Conservation (phyloP, 495 filamentous ascomycete species). For the Bacidia gigantensis region DNA sequence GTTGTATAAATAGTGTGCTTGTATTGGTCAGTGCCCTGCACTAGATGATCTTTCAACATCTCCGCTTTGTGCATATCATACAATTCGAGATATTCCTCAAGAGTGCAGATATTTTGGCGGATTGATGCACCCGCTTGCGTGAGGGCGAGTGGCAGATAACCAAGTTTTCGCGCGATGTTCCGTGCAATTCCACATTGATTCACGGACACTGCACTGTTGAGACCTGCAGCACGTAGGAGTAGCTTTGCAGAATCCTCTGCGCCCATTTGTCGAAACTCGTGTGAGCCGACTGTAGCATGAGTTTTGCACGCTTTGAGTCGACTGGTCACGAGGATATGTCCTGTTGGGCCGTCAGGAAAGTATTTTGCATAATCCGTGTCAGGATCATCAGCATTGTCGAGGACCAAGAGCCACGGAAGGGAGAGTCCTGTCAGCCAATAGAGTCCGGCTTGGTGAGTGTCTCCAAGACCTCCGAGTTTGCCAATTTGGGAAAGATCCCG, state of each 20-base stretch:
- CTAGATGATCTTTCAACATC: conserved; percentile 7
- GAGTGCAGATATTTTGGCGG: conserved; percentile 18
- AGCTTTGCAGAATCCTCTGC: conserved; percentile 22
- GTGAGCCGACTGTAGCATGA: conserved; percentile 23
- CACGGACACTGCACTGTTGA: conserved; percentile 1
- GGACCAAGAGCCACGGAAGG: conserved; percentile 30
- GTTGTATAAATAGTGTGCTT: conserved; percentile 21
- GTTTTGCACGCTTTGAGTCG: conserved; percentile 23
- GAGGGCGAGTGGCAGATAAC: conserved; percentile 28
- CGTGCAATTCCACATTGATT: conserved; percentile 9
- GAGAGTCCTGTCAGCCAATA: conserved; percentile 23
- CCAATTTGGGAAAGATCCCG: conserved; percentile 21
- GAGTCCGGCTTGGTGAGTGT: conserved; percentile 18
- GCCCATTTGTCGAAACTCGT: conserved; percentile 21
- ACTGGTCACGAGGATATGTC: conserved; percentile 29
- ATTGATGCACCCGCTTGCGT: conserved; percentile 26
- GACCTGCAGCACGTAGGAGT: conserved; percentile 19
- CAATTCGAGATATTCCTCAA: conserved; percentile 22
- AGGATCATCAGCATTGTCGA: conserved; percentile 37
- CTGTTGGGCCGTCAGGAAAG: conserved; percentile 25
- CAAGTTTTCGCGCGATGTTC: conserved; percentile 20
- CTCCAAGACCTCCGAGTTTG: conserved; percentile 15
- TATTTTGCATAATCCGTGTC: conserved; percentile 21
- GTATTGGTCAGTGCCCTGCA: conserved; percentile 8
- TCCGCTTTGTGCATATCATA: conserved; percentile 16